Evolutionary conservation across 306 rosid species (phyloP), one percentile per base, ranked within the genome.

Genomic region (Gillenia trifoliata): DNA sequence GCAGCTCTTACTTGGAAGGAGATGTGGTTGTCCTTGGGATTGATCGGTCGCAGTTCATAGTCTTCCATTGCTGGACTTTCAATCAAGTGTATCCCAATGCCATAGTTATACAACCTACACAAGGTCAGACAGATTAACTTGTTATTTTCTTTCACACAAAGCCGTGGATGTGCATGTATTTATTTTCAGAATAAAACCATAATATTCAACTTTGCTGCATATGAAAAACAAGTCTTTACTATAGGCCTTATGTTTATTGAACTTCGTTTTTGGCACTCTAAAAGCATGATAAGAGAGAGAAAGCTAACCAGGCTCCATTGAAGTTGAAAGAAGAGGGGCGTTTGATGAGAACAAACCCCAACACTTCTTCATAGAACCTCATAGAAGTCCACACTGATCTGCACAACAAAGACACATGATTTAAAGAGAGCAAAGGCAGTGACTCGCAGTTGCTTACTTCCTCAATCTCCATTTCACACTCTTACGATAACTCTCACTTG

Each of bases 301-400:
- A 6, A 68, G 49, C 79, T 73, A 36, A 88, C 96, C 96, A 91
- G 70, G 96, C 96, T 71, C 96, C 96, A 65, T 80, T 91, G 84
- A 91, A 91, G 8, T 87, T 89, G 89, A 91, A 91, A 75, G 96
- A 91, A 65, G 93, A 89, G 16, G 96, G 96, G 70, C 93, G 86
- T 81, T 91, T 91, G 85, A 91, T 87, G 81, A 84, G 86, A 79
- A 84, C 90, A 74, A 91, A 89, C 68, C 96, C 96, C 85, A 91
- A 66, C 16, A 91, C 88, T 15, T 91, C 85, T 71, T 89, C 90
- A 29, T 91, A 91, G 81, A 91, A 91, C 69, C 85, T 86, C 81
- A 71, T 73, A 4, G 96, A 91, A 5, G 80, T 86, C 93, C 86
- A 85, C 43, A 91, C 93, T 15, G 93, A 85, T 84, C 89, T 85